Evolutionary conservation across 768 basidiomycete genomes (phyloP).

Genomic region (Filobasidium floriforme): DNA sequence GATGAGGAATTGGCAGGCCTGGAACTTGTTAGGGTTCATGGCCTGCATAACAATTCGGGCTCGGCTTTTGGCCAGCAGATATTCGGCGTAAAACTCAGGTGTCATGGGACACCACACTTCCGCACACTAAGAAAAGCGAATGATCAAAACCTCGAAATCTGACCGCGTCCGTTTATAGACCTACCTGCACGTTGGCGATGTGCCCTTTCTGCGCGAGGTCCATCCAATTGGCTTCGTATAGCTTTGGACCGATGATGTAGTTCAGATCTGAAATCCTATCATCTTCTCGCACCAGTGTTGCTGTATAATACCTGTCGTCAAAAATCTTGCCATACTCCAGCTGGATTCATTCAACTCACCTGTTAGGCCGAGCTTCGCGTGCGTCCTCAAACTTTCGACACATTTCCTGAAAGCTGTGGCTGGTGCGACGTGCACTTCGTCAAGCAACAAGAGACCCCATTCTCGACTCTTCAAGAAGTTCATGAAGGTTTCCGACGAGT

Average conservation of each 20-base stretch:
- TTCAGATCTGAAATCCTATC: conserved; percentile 98
- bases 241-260: conserved; percentile 98
- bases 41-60: conserved; percentile 94
- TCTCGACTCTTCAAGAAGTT: conserved; percentile 95
- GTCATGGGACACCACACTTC: conserved; percentile 99
- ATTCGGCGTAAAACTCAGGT: conserved; percentile 97
- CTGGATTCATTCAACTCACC: conserved; percentile 51
- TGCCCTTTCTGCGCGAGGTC: conserved; percentile 98
- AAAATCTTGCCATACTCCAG: neutral
- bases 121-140: conserved; percentile 60
- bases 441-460: conserved; percentile 96
- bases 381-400: conserved; percentile 96
- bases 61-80: conserved; percentile 72
- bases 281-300: conserved; percentile 95
- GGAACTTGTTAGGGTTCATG: conserved; percentile 99
- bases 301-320: conserved; percentile 47
- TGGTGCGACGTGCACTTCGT: conserved; percentile 98
- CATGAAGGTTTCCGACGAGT: conserved; percentile 99
- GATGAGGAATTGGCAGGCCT: conserved; percentile 97
- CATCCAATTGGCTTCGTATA: conserved; percentile 99
- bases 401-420: conserved; percentile 98
- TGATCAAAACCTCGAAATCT: neutral
- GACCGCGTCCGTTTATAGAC: conserved; percentile 23
- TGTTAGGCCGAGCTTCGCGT: conserved; percentile 94
- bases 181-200: conserved; percentile 98